Evolutionary conservation across 2,329 filamentous ascomycete species (phyloP), one percentile per base, ranked within the genome.

Genomic region (Nothomitra cinnamomea): DNA sequence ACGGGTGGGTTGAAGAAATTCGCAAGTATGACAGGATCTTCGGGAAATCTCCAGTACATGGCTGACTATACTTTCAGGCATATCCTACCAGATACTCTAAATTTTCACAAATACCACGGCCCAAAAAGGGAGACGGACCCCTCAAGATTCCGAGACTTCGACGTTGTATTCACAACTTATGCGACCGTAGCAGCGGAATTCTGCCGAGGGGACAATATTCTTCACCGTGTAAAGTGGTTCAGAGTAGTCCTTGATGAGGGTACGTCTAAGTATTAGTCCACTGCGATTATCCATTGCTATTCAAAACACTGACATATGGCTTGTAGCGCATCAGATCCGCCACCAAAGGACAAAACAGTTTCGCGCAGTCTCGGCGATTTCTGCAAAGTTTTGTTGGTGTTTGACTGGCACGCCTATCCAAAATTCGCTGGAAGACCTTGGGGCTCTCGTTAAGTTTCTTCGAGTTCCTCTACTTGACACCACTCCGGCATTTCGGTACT

Each of bases 351-450:
- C 66, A 0, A 53, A 67, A 48, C 56, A 59, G 5, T 68, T 67
- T 35, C 56, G 57, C 17, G 66, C 66, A 0, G 59, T 60, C 4
- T 59, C 56, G 42, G 56, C 55, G 6, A 54, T 66, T 15, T 54
- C 53, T 2, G 61, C 66, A 0, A 38, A 52, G 1, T 57, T 60
- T 22, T 60, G 67, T 1, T 71, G 68, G 69, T 70, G 67, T 51
- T 58, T 71, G 2, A 70, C 66, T 0, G 69, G 68, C 6, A 71
- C 69, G 0, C 69, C 68, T 0, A 67, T 71, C 1, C 66, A 69
- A 2, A 70, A 72, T 51, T 60, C 60, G 0, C 59, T 72, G 0
- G 64, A 70, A 19, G 68, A 72, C 55, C 67, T 64, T 22, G 68
- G 65, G 0, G 60, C 68, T 0, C 58, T 72, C 0, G 55, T 70